phyloP scores from a whole-genome alignment of 2,329 filamentous ascomycete species.

The Hirsutella rhossiliensis region DNA sequence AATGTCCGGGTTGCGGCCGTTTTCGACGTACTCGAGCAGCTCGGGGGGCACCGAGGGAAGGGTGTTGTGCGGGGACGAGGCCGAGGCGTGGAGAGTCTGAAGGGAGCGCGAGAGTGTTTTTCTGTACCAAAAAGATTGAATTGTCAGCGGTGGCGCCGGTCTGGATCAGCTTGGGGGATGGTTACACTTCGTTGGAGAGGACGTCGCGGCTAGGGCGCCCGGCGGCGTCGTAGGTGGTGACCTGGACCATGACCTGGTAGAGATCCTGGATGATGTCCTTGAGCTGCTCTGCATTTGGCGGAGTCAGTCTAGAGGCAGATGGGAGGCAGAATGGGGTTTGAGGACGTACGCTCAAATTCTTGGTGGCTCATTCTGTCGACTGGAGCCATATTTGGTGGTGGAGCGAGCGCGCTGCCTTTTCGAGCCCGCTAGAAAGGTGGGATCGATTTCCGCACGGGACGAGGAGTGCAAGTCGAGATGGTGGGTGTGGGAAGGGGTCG shows the following conservation, averaged over 20 bases:
- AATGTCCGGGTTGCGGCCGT: constrained; percentile 61
- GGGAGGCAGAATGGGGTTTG: background rate
- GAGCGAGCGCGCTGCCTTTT: background rate
- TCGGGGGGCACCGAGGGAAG: constrained; percentile 48
- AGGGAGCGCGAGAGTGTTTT: constrained; percentile 27
- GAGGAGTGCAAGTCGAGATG: too few species aligned
- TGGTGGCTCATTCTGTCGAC: constrained; percentile 25
- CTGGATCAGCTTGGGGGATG: background rate
- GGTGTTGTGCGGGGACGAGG: constrained; percentile 21
- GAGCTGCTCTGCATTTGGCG: constrained; percentile 33
- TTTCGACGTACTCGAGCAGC: constrained; percentile 57
- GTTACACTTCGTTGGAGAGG: constrained; percentile 38
- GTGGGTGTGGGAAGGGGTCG: background rate
- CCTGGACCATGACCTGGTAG: constrained; percentile 52
- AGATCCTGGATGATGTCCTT: constrained; percentile 52
- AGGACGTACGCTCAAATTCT: constrained; percentile 24
- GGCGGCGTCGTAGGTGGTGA: constrained; percentile 46
- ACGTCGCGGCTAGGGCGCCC: constrained; percentile 41
- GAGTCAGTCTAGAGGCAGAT: background rate
- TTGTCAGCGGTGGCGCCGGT: background rate
- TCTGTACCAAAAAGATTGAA: constrained; percentile 7
- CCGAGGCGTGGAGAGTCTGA: constrained; percentile 25
- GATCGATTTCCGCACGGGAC: too few species aligned
- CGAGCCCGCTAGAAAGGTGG: too few species aligned
- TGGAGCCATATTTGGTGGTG: constrained; percentile 24